Conservation (phyloP, 495 filamentous ascomycete species). For the Penicillium fimorum region DNA sequence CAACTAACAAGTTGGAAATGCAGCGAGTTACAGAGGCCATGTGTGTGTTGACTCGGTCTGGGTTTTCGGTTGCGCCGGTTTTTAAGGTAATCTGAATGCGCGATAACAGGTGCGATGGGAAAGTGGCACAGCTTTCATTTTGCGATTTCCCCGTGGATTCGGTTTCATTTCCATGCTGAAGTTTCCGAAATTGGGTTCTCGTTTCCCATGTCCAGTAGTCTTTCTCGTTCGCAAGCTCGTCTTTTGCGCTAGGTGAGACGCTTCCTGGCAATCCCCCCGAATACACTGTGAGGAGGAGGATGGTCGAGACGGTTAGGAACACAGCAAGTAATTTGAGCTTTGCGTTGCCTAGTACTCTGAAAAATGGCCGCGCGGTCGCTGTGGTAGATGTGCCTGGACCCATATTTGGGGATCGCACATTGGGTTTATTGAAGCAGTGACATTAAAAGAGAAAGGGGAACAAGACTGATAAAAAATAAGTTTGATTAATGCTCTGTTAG, state of each 20-base stretch:
- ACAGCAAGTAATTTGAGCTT: conserved; percentile 14
- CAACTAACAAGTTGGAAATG: conserved; percentile 42
- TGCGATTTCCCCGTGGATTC: not conserved
- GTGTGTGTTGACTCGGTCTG: conserved; percentile 33
- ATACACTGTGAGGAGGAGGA: conserved; percentile 13
- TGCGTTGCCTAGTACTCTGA: not conserved
- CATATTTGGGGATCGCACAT: conserved; percentile 2
- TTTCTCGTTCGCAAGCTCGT: not conserved
- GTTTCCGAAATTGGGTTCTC: conserved; percentile 11
- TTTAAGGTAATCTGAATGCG: conserved; percentile 41
- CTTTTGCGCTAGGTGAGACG: not conserved
- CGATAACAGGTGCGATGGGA: conserved; percentile 32
- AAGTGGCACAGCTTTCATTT: conserved; percentile 26
- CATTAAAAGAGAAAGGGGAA: not conserved
- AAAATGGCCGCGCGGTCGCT: not conserved
- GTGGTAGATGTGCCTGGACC: not conserved
- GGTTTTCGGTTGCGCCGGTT: conserved; percentile 35
- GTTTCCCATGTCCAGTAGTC: conserved; percentile 21
- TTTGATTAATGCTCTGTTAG: not conserved
- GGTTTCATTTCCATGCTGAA: not conserved
- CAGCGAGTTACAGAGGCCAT: conserved; percentile 38
- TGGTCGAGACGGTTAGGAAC: conserved; percentile 5
- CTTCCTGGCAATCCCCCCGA: not conserved
- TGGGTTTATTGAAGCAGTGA: not conserved
- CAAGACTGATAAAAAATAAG: not conserved